phyloP scores from a whole-genome alignment of 768 basidiomycete species.

The Dioszegia hungarica region DNA sequence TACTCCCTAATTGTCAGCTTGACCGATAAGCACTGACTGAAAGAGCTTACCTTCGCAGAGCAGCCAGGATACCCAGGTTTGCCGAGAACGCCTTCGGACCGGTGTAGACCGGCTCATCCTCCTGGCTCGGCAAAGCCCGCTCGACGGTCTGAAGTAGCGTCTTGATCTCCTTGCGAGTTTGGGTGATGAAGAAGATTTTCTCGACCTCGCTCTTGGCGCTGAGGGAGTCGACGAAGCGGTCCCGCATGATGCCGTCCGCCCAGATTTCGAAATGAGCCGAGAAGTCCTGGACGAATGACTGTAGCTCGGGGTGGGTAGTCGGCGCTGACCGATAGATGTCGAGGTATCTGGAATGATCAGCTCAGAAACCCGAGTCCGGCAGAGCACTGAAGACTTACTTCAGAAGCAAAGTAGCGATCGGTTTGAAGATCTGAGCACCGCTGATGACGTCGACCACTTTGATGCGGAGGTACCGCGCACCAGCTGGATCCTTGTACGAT shows the following conservation, averaged over 20 bases:
- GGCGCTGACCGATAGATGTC: neutral
- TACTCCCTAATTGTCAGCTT: conserved; percentile 9
- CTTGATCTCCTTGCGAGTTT: neutral
- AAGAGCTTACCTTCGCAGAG: conserved; percentile 4
- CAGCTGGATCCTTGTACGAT: neutral
- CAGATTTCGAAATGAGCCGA: neutral
- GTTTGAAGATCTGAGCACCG: conserved; percentile 9
- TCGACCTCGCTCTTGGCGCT: neutral
- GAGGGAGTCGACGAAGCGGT: neutral
- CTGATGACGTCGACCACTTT: conserved; percentile 7
- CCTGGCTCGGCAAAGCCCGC: neutral
- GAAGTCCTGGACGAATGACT: neutral
- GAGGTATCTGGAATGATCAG: neutral
- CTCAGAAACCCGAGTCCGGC: neutral
- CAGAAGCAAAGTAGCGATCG: neutral
- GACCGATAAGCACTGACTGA: neutral
- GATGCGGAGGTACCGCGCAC: neutral
- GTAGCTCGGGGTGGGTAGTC: conserved; percentile 10
- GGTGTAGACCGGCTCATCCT: neutral
- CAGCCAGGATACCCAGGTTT: conserved; percentile 3
- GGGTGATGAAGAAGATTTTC: neutral
- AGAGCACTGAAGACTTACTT: neutral
- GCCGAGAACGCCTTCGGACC: neutral
- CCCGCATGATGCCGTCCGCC: neutral
- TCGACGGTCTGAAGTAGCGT: neutral